These are phyloP conservation scores for Fusarium vanettenii DNA, from an alignment of 2,329 filamentous ascomycete genomes.

Conservation along the genomic window DNA sequence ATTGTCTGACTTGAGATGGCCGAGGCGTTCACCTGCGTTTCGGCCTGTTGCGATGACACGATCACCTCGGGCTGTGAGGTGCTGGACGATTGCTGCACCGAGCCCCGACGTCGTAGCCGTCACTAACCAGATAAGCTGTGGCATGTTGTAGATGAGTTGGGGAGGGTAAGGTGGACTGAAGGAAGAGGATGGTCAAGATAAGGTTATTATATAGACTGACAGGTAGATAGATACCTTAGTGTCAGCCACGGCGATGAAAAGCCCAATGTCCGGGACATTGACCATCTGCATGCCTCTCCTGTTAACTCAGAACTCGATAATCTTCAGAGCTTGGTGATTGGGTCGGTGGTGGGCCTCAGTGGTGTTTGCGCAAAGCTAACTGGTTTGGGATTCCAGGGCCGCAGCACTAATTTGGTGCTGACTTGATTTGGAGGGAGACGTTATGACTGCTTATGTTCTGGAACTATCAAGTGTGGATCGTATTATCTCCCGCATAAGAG, in stretches of 20 bases:
- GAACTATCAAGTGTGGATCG: neutral
- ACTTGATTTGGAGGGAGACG: neutral
- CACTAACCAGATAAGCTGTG: conserved; percentile 45
- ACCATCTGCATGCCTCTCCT: neutral
- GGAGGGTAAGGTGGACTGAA: neutral
- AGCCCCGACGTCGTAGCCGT: conserved; percentile 49
- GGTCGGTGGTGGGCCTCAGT: neutral
- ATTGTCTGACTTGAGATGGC: conserved; percentile 41
- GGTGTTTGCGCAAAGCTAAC: neutral
- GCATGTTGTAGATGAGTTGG: neutral
- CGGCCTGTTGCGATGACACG: conserved; percentile 48
- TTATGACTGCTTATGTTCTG: neutral
- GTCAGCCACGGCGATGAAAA: neutral
- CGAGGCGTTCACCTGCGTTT: conserved; percentile 40
- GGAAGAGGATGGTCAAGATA: neutral
- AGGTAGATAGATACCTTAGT: neutral
- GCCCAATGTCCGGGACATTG: neutral
- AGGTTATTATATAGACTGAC: neutral
- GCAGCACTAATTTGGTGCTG: neutral
- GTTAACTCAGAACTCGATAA: neutral
- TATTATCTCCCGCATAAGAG: neutral
- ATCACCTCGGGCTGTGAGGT: conserved; percentile 42
- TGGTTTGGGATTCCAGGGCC: neutral
- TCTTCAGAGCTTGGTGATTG: neutral
- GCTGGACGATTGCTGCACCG: conserved; percentile 37